Conservation (phyloP, 2,329 filamentous ascomycete genomes). For the Herpotrichia juniperi region DNA sequence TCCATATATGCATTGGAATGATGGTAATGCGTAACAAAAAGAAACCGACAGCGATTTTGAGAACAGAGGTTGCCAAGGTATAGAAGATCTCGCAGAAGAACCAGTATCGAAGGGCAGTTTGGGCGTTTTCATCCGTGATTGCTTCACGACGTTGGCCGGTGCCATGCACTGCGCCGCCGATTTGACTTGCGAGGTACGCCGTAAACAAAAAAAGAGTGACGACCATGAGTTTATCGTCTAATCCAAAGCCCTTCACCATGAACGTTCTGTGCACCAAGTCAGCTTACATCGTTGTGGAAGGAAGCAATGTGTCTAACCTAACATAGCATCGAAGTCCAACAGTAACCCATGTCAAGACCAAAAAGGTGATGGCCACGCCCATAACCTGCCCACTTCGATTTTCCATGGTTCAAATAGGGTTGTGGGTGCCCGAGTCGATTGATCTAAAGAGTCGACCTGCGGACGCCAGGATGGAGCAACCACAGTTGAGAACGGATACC, state of each 20-base stretch:
- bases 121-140: background rate
- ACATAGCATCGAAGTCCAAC: background rate
- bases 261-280: background rate
- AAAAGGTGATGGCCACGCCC: background rate
- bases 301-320: background rate
- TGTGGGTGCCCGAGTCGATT: too few relatives aligned
- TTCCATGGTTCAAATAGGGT: background rate
- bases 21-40: background rate
- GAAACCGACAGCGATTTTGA: background rate
- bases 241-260: conserved; percentile 1
- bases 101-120: conserved; percentile 1
- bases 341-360: background rate
- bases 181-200: background rate
- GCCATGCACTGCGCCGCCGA: background rate
- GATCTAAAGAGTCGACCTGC: too few relatives aligned
- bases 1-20: background rate
- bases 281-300: background rate
- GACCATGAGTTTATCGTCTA: background rate
- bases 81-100: conserved; percentile 1
- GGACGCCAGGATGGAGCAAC: too few relatives aligned
- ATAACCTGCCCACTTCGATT: background rate
- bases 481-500: too few relatives aligned
- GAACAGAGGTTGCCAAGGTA: background rate
- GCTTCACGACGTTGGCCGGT: background rate
- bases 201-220: background rate